These are phyloP conservation scores for Hymenoscyphus occultus DNA, from an alignment of 2,329 filamentous ascomycete species.

Conservation along the genomic window DNA sequence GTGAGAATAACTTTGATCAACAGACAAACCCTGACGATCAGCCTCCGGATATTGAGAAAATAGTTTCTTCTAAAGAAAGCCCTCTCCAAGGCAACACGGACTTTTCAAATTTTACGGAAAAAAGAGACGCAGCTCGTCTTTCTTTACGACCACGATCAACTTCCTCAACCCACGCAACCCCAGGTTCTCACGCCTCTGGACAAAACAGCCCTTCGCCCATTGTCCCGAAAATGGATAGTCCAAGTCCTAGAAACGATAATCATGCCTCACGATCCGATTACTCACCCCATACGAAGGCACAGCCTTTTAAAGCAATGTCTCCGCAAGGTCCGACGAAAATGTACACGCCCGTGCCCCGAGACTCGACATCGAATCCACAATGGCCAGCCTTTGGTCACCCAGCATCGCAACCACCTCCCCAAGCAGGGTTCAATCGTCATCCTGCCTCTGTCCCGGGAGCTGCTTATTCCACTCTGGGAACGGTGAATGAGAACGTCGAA, in stretches of 20 bases:
- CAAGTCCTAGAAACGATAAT: background rate
- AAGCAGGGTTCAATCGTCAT: background rate
- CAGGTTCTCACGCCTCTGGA: background rate
- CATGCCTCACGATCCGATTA: too few species aligned
- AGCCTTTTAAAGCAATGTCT: background rate
- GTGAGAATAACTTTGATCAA: background rate
- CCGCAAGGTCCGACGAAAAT: background rate
- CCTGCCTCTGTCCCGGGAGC: background rate
- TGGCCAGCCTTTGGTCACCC: background rate
- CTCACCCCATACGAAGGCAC: background rate
- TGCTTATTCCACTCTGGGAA: background rate
- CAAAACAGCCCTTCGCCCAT: background rate
- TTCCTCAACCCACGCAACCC: background rate
- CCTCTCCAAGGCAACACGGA: slow-evolving; percentile 3
- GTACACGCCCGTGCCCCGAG: background rate
- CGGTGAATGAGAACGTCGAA: background rate
- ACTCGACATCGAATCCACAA: background rate
- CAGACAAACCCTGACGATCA: slow-evolving; percentile 1
- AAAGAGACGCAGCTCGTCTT: slow-evolving; percentile 2
- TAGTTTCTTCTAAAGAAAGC: slow-evolving; percentile 10
- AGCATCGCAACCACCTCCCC: background rate
- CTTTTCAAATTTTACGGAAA: slow-evolving; percentile 11
- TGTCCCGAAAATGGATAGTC: background rate
- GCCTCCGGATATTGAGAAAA: slow-evolving; percentile 12
- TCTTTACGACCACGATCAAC: slow-evolving; percentile 3